Evolutionary conservation across 139 green algal species (phyloP).

Genomic region (Chlamydomonas schloesseri): DNA sequence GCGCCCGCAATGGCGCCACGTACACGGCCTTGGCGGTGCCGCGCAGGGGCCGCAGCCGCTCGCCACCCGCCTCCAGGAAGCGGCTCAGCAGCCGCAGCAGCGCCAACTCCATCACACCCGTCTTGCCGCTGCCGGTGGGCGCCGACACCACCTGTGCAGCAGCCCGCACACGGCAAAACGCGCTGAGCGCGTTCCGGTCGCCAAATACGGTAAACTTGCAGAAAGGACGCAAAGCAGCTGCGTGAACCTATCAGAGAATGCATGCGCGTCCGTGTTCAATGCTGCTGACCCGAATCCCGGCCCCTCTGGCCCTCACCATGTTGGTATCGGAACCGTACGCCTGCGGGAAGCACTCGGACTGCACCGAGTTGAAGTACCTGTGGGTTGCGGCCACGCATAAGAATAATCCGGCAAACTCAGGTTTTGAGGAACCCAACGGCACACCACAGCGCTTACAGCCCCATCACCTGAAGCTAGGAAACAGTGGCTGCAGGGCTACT

Average conservation of each 20-base stretch:
- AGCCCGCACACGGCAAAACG: conserved; percentile 25
- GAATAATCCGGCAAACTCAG: no score
- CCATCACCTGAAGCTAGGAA: conserved; percentile 37
- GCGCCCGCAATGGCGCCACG: conserved; percentile 75
- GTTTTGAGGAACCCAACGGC: no score
- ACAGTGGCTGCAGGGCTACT: not conserved
- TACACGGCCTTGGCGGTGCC: conserved; percentile 61
- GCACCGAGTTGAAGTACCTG: conserved; percentile 96
- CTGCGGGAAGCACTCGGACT: conserved; percentile 88
- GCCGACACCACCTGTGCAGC: conserved; percentile 78
- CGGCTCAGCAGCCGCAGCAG: conserved; percentile 80
- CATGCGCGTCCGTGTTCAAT: not conserved
- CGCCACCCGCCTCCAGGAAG: conserved; percentile 8
- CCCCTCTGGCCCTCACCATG: conserved; percentile 63
- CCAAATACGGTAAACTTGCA: no score
- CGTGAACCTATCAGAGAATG: no score
- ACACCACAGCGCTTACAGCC: no score
- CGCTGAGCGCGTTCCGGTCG: not conserved
- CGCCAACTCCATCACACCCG: conserved; percentile 93
- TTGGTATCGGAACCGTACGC: conserved; percentile 72
- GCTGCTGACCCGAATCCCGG: not conserved
- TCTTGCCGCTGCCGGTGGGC: conserved; percentile 94
- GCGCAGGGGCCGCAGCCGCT: not conserved
- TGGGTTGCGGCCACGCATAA: not conserved
- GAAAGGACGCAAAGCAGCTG: no score